Percentiles rank a stretch among this genome's conserved stretches.
These are phyloP conservation scores for Quercus rubra DNA, from an alignment of 306 rosid genomes.

Conservation along the genomic window DNA sequence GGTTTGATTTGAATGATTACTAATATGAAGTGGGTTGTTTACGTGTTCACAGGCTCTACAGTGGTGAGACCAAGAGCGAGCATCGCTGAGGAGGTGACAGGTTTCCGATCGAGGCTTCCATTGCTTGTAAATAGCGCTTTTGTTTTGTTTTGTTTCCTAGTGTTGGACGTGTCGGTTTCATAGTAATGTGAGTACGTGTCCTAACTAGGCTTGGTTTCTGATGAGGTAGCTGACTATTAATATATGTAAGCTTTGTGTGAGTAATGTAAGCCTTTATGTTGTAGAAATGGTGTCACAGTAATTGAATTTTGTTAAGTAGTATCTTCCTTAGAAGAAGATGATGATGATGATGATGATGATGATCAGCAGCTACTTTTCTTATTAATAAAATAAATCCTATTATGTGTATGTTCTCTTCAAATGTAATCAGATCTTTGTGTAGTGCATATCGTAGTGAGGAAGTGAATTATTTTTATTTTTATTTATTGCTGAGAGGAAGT, in stretches of 20 bases:
- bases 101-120: neutral
- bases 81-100: slow-evolving; percentile 45
- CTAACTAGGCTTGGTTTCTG: neutral
- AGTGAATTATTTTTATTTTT: neutral
- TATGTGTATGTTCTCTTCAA: too few relatives aligned
- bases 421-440: too few relatives aligned
- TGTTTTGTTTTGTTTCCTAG: neutral
- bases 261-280: neutral
- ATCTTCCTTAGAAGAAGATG: neutral
- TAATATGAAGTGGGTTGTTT: slow-evolving; percentile 3
- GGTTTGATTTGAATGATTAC: neutral
- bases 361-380: neutral
- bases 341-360: neutral
- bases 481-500: neutral
- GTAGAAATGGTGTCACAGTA: neutral
- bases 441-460: neutral
- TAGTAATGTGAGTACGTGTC: neutral
- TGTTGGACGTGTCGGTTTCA: neutral
- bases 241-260: neutral
- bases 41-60: slow-evolving; percentile 72
- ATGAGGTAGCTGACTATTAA: neutral
- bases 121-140: slow-evolving; percentile 34
- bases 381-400: neutral
- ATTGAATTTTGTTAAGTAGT: neutral
- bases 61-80: slow-evolving; percentile 69